Evolutionary conservation across 192 early-diverging fungal species (phyloP).

Genomic region (Dimargaris cristalligena): DNA sequence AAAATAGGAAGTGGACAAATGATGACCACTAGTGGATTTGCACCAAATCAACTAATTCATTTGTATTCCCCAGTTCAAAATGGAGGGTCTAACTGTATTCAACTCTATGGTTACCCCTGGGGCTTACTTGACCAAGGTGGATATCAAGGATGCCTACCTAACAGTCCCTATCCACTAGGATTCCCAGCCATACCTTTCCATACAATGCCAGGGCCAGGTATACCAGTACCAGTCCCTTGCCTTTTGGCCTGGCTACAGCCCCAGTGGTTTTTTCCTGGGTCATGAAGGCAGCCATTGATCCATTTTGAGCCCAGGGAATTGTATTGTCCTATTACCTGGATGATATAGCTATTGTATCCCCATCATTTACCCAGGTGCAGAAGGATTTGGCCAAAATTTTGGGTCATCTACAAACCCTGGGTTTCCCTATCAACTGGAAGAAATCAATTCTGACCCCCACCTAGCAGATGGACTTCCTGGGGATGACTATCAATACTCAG

Average conservation of each 20-base stretch:
- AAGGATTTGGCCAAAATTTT: background rate
- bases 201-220: background rate
- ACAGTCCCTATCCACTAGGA: background rate
- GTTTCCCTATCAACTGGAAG: background rate
- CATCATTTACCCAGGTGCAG: background rate
- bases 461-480: background rate
- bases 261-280: background rate
- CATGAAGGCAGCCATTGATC: background rate
- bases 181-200: background rate
- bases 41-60: background rate
- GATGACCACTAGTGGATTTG: background rate
- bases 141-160: constrained; percentile 1
- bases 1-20: constrained; percentile 1
- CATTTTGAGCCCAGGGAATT: background rate
- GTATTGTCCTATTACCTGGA: background rate
- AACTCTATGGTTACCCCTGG: background rate
- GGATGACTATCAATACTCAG: background rate
- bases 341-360: background rate
- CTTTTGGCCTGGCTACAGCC: background rate
- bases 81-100: background rate
- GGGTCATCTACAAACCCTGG: background rate
- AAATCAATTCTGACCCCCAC: background rate
- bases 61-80: background rate
- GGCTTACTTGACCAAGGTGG: background rate
- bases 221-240: background rate